These are phyloP conservation scores for Paratinospora sagittata DNA, from an alignment of 164 flowering plant species.

Conservation along the genomic window DNA sequence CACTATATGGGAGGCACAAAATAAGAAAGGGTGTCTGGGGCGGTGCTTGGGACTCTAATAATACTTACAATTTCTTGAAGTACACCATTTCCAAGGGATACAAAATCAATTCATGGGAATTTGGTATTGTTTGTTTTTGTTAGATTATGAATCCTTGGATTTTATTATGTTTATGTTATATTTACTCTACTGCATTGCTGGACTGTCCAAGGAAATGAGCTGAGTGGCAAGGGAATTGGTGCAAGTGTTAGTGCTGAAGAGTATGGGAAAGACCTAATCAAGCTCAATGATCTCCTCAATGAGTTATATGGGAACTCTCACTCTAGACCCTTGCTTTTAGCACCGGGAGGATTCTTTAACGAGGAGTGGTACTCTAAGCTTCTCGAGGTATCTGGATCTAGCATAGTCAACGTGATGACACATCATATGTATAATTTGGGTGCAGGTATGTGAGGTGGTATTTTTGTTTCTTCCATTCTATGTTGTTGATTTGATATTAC, in stretches of 20 bases:
- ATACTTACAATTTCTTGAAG: constrained; percentile 56
- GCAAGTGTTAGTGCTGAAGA: constrained; percentile 64
- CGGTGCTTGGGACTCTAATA: constrained; percentile 75
- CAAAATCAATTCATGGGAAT: constrained; percentile 85
- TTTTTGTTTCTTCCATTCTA: background rate
- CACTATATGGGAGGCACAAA: constrained; percentile 67
- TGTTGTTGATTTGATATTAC: background rate
- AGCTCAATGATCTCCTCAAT: constrained; percentile 45
- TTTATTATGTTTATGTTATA: background rate
- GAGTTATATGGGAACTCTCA: constrained; percentile 38
- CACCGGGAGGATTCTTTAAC: constrained; percentile 90
- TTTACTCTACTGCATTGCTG: constrained; percentile 1
- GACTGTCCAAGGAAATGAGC: constrained; percentile 62
- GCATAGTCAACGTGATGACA: constrained; percentile 48
- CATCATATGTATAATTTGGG: constrained; percentile 89
- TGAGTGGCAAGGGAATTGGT: constrained; percentile 77
- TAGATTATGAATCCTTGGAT: background rate
- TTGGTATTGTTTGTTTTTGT: constrained; percentile 39
- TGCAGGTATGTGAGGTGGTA: constrained; percentile 39
- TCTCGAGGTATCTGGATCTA: constrained; percentile 68
- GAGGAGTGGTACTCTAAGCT: constrained; percentile 55
- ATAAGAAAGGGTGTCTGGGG: constrained; percentile 38
- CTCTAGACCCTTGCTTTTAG: constrained; percentile 55
- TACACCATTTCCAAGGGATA: constrained; percentile 78
- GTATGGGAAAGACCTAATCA: constrained; percentile 68